These are phyloP conservation scores for Coprinopsis sp. DNA, from an alignment of 768 basidiomycete species.

Conservation along the genomic window DNA sequence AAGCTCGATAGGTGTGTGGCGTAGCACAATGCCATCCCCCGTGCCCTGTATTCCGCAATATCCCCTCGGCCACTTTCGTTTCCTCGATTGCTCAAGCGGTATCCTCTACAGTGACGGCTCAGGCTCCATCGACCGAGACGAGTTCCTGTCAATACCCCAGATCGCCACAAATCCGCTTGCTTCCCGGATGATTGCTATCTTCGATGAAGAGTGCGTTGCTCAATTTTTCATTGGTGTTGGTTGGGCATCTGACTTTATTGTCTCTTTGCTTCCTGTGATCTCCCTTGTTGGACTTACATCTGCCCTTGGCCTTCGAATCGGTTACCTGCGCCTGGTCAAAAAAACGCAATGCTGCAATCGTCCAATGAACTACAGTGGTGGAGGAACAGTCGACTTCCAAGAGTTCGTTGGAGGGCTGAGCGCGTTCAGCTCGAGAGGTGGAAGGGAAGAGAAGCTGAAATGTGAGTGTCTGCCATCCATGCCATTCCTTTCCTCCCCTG, in stretches of 20 bases:
- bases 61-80: not conserved
- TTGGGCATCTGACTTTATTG: not conserved
- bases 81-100: not conserved
- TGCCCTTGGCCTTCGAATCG: no score
- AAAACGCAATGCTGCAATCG: no score
- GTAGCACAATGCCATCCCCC: not conserved
- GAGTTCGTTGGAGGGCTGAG: constrained; percentile 98
- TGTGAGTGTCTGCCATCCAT: constrained; percentile 44
- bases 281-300: no score
- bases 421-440: constrained; percentile 96
- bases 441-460: constrained; percentile 91
- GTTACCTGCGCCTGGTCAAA: no score
- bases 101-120: constrained; percentile 71
- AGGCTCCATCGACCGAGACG: constrained; percentile 97
- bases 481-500: no score
- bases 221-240: not conserved
- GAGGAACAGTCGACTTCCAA: constrained; percentile 98
- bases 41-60: no score
- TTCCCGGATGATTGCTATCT: constrained; percentile 98
- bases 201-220: constrained; percentile 90
- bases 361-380: constrained; percentile 74
- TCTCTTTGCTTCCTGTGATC: not conserved
- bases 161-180: constrained; percentile 97
- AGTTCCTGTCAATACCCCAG: constrained; percentile 98
- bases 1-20: constrained; percentile 84